Conservation (phyloP, 1,139 yeast species). For the Kodamaea derodonti region DNA sequence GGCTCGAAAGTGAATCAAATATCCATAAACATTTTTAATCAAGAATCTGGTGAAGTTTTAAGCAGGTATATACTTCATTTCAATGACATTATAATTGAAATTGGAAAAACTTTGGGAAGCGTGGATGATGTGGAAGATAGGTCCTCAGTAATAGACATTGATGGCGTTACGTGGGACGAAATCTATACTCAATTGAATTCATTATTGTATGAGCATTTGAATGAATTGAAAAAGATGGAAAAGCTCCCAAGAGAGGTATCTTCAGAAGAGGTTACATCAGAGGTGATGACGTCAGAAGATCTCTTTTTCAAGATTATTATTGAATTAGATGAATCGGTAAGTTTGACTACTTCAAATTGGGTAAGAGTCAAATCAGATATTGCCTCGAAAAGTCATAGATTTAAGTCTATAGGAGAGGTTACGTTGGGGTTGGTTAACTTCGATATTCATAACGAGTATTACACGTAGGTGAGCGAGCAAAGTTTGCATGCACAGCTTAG, state of each 20-base stretch:
- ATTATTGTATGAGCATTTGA: slow-evolving; percentile 28
- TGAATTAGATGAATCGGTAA: slow-evolving; percentile 24
- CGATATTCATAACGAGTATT: slow-evolving; percentile 30
- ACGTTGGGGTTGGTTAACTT: slow-evolving; percentile 32
- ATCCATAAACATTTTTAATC: slow-evolving; percentile 23
- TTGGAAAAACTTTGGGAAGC: slow-evolving; percentile 15
- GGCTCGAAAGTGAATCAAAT: slow-evolving; percentile 19
- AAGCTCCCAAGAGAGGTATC: not conserved
- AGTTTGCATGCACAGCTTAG: too few relatives aligned
- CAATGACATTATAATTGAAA: slow-evolving; percentile 18
- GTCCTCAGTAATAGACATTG: slow-evolving; percentile 19
- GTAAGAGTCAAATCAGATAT: slow-evolving; percentile 15
- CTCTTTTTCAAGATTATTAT: slow-evolving; percentile 29
- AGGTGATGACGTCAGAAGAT: slow-evolving; percentile 10
- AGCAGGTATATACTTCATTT: slow-evolving; percentile 29
- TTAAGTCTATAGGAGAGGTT: slow-evolving; percentile 32
- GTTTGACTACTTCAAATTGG: slow-evolving; percentile 21
- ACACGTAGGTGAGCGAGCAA: too few relatives aligned
- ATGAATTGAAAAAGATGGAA: slow-evolving; percentile 17
- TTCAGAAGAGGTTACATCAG: slow-evolving; percentile 4
- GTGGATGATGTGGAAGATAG: slow-evolving; percentile 9
- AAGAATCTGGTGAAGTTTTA: slow-evolving; percentile 15
- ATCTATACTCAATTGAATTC: slow-evolving; percentile 31
- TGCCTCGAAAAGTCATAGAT: slow-evolving; percentile 4
- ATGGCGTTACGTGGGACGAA: slow-evolving; percentile 31